These are phyloP conservation scores for Ascocoryne sarcoides DNA, from an alignment of 2,329 filamentous ascomycete species.

Conservation along the genomic window DNA sequence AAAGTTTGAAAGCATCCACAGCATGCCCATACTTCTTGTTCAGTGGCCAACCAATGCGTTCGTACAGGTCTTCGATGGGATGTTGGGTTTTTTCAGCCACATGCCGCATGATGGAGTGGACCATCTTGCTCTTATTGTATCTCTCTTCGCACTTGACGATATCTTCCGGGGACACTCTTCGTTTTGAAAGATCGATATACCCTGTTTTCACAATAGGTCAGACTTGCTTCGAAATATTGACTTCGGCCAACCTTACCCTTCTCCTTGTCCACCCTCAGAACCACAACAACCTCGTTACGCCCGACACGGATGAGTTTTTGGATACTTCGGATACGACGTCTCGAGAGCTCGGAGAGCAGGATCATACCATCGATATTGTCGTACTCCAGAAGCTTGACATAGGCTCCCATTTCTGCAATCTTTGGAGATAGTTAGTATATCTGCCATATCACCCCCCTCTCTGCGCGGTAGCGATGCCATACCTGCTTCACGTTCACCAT, in stretches of 20 bases:
- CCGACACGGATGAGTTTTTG: slow-evolving; percentile 98
- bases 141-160: slow-evolving; percentile 97
- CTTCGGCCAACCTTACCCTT: slow-evolving; percentile 51
- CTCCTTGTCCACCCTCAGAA: slow-evolving; percentile 98
- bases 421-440: slow-evolving; percentile 29
- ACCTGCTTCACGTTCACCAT: slow-evolving; percentile 99
- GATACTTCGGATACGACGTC: slow-evolving; percentile 96
- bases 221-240: not conserved
- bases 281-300: slow-evolving; percentile 96
- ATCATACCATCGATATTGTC: slow-evolving; percentile 99
- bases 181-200: slow-evolving; percentile 98
- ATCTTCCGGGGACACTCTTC: slow-evolving; percentile 93
- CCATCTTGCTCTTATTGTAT: slow-evolving; percentile 99
- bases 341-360: slow-evolving; percentile 89
- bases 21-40: slow-evolving; percentile 97
- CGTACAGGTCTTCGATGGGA: slow-evolving; percentile 91
- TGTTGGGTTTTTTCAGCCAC: slow-evolving; percentile 94
- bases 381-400: slow-evolving; percentile 98
- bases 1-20: slow-evolving; percentile 97
- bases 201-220: slow-evolving; percentile 37
- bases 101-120: slow-evolving; percentile 97
- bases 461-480: slow-evolving; percentile 23
- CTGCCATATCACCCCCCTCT: not conserved
- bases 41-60: slow-evolving; percentile 91
- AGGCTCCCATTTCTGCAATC: slow-evolving; percentile 99